These are phyloP conservation scores for Rhizopus stolonifer DNA, from an alignment of 371 early-diverging fungal species.

Conservation along the genomic window DNA sequence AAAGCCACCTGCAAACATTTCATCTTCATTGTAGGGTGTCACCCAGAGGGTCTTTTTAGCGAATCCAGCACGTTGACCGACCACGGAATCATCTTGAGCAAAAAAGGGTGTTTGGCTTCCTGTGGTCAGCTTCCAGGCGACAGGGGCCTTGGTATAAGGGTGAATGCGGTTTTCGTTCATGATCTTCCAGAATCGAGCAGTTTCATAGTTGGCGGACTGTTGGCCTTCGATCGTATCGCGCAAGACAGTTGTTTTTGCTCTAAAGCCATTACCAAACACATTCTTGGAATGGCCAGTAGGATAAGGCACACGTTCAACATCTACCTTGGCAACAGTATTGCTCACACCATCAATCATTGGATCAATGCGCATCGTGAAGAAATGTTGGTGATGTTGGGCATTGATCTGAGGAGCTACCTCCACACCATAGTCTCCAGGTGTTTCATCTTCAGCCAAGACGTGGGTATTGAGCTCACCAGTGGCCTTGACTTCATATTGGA, in stretches of 20 bases:
- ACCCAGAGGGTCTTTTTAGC: slow-evolving; percentile 54
- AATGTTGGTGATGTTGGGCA: slow-evolving; percentile 55
- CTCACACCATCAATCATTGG: slow-evolving; percentile 53
- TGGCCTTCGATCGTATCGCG: slow-evolving; percentile 45
- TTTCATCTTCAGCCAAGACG: slow-evolving; percentile 53
- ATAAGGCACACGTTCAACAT: slow-evolving; percentile 33
- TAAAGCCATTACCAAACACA: slow-evolving; percentile 45
- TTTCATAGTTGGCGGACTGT: slow-evolving; percentile 26
- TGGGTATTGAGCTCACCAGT: slow-evolving; percentile 56
- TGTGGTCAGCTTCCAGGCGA: slow-evolving; percentile 48
- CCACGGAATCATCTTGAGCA: slow-evolving; percentile 46
- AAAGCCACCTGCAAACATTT: slow-evolving; percentile 57
- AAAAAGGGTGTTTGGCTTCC: slow-evolving; percentile 37
- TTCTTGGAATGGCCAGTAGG: slow-evolving; percentile 52
- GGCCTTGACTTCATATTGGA: slow-evolving; percentile 58
- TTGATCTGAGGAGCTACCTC: slow-evolving; percentile 55
- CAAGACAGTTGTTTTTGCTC: slow-evolving; percentile 28
- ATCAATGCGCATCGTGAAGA: slow-evolving; percentile 57
- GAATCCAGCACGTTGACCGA: slow-evolving; percentile 51
- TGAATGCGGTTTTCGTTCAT: slow-evolving; percentile 42
- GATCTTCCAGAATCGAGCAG: slow-evolving; percentile 51
- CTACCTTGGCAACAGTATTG: slow-evolving; percentile 43
- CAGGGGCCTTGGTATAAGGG: slow-evolving; percentile 45
- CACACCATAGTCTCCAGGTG: slow-evolving; percentile 45
- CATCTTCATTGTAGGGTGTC: slow-evolving; percentile 49